Evolutionary conservation across 768 basidiomycete genomes (phyloP).

Genomic region (Lanmaoa pseudosensibilis): DNA sequence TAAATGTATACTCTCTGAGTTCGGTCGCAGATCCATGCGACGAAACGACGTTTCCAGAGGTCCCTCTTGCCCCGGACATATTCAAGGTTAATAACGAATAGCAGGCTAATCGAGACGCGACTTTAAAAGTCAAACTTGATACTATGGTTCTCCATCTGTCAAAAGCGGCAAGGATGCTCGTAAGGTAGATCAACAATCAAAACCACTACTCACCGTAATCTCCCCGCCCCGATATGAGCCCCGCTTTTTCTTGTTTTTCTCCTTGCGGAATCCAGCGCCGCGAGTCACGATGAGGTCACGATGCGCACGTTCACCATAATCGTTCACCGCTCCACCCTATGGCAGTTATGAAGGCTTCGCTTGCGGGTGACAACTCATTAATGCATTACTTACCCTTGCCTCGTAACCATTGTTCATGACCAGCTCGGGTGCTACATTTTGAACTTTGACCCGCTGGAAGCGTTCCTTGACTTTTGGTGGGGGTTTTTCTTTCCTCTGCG

Average conservation of each 20-base stretch:
- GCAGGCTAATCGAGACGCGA: background rate
- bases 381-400: constrained; percentile 70
- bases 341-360: background rate
- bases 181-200: background rate
- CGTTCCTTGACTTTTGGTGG: constrained; percentile 54
- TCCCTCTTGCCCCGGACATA: background rate
- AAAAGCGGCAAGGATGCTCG: constrained; percentile 1
- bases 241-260: constrained; percentile 99
- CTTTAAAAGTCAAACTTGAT: constrained; percentile 72
- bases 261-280: constrained; percentile 94
- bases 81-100: too few species aligned
- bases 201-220: constrained; percentile 69
- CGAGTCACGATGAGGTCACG: constrained; percentile 90
- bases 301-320: constrained; percentile 87
- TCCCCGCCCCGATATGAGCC: constrained; percentile 94
- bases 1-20: background rate
- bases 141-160: constrained; percentile 77
- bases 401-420: constrained; percentile 76
- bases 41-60: background rate
- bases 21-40: too few species aligned
- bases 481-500: constrained; percentile 16
- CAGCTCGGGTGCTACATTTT: constrained; percentile 44
- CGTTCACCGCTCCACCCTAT: constrained; percentile 64
- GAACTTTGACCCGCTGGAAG: constrained; percentile 78
- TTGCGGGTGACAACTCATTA: background rate